These are phyloP conservation scores for Plasmodium chabaudi DNA, from an alignment of 169 alveolate genomes.

Conservation along the genomic window DNA sequence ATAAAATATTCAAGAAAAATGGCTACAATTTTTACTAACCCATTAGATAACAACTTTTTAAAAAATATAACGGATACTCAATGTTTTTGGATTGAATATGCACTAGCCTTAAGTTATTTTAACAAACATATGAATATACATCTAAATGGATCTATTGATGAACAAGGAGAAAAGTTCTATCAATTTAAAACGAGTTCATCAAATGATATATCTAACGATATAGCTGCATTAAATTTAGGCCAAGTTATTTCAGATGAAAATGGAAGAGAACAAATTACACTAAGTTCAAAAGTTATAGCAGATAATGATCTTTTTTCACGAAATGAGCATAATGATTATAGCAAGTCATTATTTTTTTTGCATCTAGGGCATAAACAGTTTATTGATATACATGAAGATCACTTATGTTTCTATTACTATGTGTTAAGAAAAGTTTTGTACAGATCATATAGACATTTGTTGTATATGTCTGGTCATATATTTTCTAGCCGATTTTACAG, in stretches of 20 bases:
- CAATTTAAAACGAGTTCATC: conserved; percentile 6
- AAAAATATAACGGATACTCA: conserved; percentile 72
- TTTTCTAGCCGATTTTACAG: conserved; percentile 61
- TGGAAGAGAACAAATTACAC: conserved; percentile 10
- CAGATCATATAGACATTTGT: conserved; percentile 48
- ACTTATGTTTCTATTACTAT: conserved; percentile 55
- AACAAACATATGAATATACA: conserved; percentile 53
- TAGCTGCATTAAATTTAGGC: background rate
- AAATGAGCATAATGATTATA: conserved; percentile 50
- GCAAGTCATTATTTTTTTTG: conserved; percentile 26
- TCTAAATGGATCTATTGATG: conserved; percentile 1
- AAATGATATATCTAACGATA: background rate
- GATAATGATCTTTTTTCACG: conserved; percentile 37
- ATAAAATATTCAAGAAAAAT: conserved; percentile 60
- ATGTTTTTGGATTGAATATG: conserved; percentile 66
- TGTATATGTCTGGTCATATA: conserved; percentile 31
- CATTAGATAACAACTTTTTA: conserved; percentile 57
- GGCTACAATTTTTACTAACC: conserved; percentile 62
- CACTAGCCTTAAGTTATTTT: conserved; percentile 21
- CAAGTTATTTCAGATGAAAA: background rate
- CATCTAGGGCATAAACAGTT: conserved; percentile 70
- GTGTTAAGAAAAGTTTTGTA: conserved; percentile 45
- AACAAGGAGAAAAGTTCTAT: conserved; percentile 2
- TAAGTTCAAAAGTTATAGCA: conserved; percentile 26
- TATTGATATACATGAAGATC: conserved; percentile 69